Conservation (phyloP, 768 basidiomycete species). For the Boletus subcaerulescens region DNA sequence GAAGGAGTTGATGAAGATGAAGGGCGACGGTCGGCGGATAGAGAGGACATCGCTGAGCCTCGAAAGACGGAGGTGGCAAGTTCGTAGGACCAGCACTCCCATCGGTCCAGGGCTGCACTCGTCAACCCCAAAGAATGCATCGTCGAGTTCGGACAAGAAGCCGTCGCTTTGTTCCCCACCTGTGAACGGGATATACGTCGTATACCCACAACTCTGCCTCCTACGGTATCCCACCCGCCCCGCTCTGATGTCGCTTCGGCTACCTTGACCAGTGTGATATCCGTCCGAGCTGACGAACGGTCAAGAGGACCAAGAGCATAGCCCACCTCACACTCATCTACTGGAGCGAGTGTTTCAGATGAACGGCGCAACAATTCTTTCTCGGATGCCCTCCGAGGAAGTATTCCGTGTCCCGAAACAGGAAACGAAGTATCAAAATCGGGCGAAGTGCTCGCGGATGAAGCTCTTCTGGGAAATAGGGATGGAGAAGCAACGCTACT, state of each 20-base stretch:
- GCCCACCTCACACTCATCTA: slow-evolving; percentile 29
- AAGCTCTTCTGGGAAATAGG: slow-evolving; percentile 50
- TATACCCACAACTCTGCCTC: slow-evolving; percentile 61
- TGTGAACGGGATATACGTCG: slow-evolving; percentile 57
- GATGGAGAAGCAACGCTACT: slow-evolving; percentile 49
- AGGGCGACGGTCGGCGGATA: slow-evolving; percentile 31
- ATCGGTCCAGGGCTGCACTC: slow-evolving; percentile 65
- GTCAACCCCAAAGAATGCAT: slow-evolving; percentile 46
- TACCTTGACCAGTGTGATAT: slow-evolving; percentile 50
- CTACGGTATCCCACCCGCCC: slow-evolving; percentile 71
- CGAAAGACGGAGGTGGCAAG: slow-evolving; percentile 46
- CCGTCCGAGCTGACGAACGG: slow-evolving; percentile 38
- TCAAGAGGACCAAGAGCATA: slow-evolving; percentile 35
- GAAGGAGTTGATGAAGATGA: slow-evolving; percentile 4
- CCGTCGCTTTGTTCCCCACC: slow-evolving; percentile 27
- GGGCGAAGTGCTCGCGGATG: slow-evolving; percentile 38
- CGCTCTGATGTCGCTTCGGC: slow-evolving; percentile 66
- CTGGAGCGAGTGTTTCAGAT: slow-evolving; percentile 43
- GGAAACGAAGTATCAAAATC: slow-evolving; percentile 58
- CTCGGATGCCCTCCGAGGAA: slow-evolving; percentile 71
- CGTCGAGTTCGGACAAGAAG: slow-evolving; percentile 11
- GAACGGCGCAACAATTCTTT: slow-evolving; percentile 55
- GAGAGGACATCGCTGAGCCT: slow-evolving; percentile 48
- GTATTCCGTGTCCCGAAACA: slow-evolving; percentile 75
- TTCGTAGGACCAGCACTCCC: slow-evolving; percentile 84